Evolutionary conservation across 2,329 filamentous ascomycete genomes (phyloP), one percentile per base, ranked within the genome.

Genomic region (Epichloe baconii): DNA sequence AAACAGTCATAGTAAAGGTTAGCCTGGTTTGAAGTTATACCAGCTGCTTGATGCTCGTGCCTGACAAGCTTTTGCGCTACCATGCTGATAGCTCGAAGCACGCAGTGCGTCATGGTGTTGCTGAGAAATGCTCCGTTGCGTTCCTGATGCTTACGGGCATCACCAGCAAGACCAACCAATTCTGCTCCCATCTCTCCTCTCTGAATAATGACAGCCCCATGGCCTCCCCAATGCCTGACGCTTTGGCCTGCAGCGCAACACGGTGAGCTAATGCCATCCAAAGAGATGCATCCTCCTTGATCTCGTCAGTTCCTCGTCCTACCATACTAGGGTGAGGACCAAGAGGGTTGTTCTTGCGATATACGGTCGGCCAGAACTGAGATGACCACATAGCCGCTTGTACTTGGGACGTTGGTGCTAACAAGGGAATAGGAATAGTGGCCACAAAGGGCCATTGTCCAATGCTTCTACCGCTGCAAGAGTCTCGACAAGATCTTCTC

Each of bases 261-360:
- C 76, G 69, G 51, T 79, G 75, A 7, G 87, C 85, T 48, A 89
- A 67, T 48, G 71, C 76, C 75, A 86, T 83, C 78, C 79, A 91
- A 51, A 77, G 66, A 4, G 76, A 75, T 1, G 80, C 79, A 56
- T 85, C 78, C 44, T 75, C 68, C 52, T 76, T 74, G 49, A 94
- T 79, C 54, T 87, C 82, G 12, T 82, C 77, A 40, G 84, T 83
- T 31, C 83, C 81, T 53, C 84, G 80, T 42, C 78, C 72, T 51
- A 91, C 80, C 62, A 86, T 78, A 61, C 82, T 80, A 54, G 87
- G 87, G 62, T 94, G 88, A 17, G 88, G 87, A 4, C 88, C 88
- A 53, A 90, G 86, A 2, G 87, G 87, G 62, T 93, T 93, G 57
- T 85, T 90, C 70, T 89, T 89, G 56, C 87, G 84, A 69, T 93